Base-by-base conservation (phyloP, 1,139 yeast species). In the Pichia sp. region DNA sequence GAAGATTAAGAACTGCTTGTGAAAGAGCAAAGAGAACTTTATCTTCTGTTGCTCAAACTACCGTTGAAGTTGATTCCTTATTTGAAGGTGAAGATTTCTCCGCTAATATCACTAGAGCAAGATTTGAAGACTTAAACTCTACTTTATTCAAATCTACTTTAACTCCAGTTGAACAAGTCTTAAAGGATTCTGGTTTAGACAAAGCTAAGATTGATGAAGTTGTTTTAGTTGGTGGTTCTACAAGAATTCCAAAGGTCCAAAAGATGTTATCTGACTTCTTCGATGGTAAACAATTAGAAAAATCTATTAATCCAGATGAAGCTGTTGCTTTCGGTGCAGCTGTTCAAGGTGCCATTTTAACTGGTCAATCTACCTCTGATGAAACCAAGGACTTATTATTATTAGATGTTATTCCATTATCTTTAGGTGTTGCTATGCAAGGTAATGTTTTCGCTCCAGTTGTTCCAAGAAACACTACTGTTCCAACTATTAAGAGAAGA, bases 371-470 rank as follows among this genome's bases (percentile, higher is more conserved):
- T 30, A 88, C 97, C 64, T 86, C 95, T 63, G 95, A 87, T 64
- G 95, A 89, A 79, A 85, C 97, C 75, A 87, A 90, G 80, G 97
- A 90, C 79, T 83, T 90, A 72, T 83, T 90, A 72, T 84, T 90
- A 74, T 86, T 90, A 76, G 97, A 90, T 81, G 97, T 90, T 70
- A 92, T 90, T 70, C 97, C 97, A 76, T 86, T 92, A 73, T 89
- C 97, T 64, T 82, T 90, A 71, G 98, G 98, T 87, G 97, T 92
- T 73, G 97, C 97, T 76, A 92, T 90, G 96, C 96, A 90, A 81
- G 97, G 97, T 80, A 90, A 90, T 76, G 92, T 92, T 67, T 88
- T 89, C 69, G 97, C 97, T 71, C 94, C 96, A 71, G 97, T 92
- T 74, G 95, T 92, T 66, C 97, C 97, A 82, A 89, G 98, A 83